phyloP scores from a whole-genome alignment of 139 green algal genomes.

The Closterium sp. region DNA sequence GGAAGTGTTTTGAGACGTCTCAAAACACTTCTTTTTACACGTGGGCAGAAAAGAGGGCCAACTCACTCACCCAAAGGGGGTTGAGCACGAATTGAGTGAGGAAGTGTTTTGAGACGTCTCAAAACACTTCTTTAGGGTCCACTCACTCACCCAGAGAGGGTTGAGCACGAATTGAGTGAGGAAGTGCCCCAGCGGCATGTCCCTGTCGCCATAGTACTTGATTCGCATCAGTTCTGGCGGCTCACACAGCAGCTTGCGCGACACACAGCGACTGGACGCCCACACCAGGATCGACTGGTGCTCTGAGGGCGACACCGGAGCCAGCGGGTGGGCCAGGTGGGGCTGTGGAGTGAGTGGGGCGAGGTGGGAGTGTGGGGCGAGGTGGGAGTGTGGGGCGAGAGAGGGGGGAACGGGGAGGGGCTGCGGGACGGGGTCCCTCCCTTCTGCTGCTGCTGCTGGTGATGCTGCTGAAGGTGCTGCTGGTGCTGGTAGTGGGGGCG shows the following conservation, averaged over 20 bases:
- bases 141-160: neutral
- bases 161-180: constrained; percentile 30
- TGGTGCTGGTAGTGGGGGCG: neutral
- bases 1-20: too few relatives aligned
- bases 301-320: neutral
- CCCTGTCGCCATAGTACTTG: constrained; percentile 36
- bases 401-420: neutral
- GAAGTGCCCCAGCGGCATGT: constrained; percentile 38
- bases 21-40: too few relatives aligned
- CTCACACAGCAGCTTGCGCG: constrained; percentile 29
- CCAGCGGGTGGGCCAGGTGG: neutral
- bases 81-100: too few relatives aligned
- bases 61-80: too few relatives aligned
- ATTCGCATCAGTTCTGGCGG: constrained; percentile 17
- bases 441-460: constrained; percentile 10
- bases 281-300: constrained; percentile 42
- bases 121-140: too few relatives aligned
- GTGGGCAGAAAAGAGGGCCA: too few relatives aligned
- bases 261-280: neutral
- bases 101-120: too few relatives aligned
- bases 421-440: neutral
- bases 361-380: neutral
- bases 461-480: neutral
- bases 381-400: neutral
- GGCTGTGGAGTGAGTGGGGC: too few relatives aligned